These are phyloP conservation scores for Bertia moriformis DNA, from an alignment of 2,329 filamentous ascomycete species.

Conservation along the genomic window DNA sequence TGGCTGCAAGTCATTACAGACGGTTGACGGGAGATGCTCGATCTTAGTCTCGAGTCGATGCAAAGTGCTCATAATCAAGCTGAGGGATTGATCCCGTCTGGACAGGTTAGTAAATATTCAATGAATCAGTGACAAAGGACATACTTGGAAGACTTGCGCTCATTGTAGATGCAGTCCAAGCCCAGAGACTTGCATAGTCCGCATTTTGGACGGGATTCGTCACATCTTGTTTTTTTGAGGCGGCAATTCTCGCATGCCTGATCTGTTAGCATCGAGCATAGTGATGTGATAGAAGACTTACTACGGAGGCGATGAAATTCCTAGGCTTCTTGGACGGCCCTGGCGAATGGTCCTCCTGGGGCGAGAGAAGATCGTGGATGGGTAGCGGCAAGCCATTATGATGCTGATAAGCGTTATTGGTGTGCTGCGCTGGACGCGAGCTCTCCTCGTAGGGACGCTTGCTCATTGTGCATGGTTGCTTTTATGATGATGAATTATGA, in stretches of 20 bases:
- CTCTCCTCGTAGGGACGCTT: not conserved
- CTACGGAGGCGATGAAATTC: not conserved
- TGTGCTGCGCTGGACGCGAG: not conserved
- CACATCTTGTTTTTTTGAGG: conserved; percentile 36
- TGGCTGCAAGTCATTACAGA: conserved; percentile 13
- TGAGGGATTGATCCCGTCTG: conserved; percentile 35
- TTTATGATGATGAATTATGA: not conserved
- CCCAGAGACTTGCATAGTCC: conserved; percentile 31
- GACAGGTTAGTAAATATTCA: too few species aligned
- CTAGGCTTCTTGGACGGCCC: not conserved
- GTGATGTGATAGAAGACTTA: not conserved
- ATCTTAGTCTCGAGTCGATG: conserved; percentile 35
- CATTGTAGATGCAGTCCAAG: conserved; percentile 33
- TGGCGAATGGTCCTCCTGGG: not conserved
- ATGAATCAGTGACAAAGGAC: conserved; percentile 5
- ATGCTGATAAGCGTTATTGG: not conserved
- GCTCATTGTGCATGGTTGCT: conserved; percentile 1
- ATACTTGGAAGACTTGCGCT: conserved; percentile 34
- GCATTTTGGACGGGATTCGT: conserved; percentile 34
- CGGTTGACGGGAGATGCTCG: conserved; percentile 24
- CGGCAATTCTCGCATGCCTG: conserved; percentile 37
- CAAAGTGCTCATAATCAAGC: conserved; percentile 36
- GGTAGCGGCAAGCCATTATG: not conserved
- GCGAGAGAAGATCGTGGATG: not conserved
- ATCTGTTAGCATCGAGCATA: not conserved